A percentile compares a stretch with the other conserved stretches of the same genome.
Evolutionary conservation across 345 rosid species (phyloP).

Genomic region (Durio zibethinus): DNA sequence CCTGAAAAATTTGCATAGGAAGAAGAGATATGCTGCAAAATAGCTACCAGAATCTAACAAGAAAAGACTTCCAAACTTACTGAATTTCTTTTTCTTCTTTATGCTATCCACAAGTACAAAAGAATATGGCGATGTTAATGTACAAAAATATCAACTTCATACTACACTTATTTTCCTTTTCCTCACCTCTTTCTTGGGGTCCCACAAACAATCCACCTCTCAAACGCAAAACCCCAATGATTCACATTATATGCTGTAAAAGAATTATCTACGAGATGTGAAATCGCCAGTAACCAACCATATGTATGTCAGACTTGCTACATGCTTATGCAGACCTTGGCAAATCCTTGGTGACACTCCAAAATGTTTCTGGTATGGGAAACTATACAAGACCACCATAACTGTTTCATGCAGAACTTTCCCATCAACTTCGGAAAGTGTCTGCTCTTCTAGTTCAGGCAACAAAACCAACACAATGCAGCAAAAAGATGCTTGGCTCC

Average conservation of each 20-base stretch:
- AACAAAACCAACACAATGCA: constrained; percentile 13
- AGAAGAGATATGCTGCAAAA: not conserved
- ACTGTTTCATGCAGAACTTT: constrained; percentile 6
- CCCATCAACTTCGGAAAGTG: constrained; percentile 1
- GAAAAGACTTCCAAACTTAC: not conserved
- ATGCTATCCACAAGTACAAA: constrained; percentile 41
- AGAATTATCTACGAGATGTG: constrained; percentile 29
- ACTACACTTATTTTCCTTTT: not conserved
- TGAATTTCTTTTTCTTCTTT: constrained; percentile 15
- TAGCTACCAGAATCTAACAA: not conserved
- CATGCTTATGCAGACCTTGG: constrained; percentile 10
- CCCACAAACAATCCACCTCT: constrained; percentile 14
- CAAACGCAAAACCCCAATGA: constrained; percentile 23
- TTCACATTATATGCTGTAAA: constrained; percentile 35
- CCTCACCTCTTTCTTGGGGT: not conserved
- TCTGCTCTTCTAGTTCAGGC: constrained; percentile 11
- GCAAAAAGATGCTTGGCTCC: constrained; percentile 17
- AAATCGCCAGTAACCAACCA: constrained; percentile 6
- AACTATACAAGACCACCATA: constrained; percentile 15
- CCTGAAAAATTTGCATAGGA: too few relatives aligned
- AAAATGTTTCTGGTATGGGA: not conserved
- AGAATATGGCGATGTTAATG: constrained; percentile 35
- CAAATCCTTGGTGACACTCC: not conserved
- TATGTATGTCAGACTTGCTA: constrained; percentile 16
- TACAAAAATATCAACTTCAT: constrained; percentile 26